Conservation (phyloP, 805 yeast genomes). For the Saccharomyces paradoxus region DNA sequence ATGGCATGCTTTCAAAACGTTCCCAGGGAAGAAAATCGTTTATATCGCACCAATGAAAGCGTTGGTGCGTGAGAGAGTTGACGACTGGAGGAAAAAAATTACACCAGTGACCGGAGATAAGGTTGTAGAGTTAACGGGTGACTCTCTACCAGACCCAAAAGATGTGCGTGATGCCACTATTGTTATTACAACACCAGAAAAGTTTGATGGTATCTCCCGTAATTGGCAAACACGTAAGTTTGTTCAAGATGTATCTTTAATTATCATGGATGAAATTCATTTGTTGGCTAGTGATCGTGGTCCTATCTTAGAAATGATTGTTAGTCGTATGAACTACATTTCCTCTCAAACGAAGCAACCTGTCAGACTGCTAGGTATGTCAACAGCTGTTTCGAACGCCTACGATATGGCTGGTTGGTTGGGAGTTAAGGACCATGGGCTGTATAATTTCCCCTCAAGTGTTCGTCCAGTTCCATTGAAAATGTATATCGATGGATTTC, state of each 20-base stretch:
- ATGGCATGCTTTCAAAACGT: slow-evolving; percentile 87
- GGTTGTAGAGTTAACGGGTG: slow-evolving; percentile 89
- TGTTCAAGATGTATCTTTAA: slow-evolving; percentile 71
- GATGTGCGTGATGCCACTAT: slow-evolving; percentile 80
- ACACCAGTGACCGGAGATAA: slow-evolving; percentile 86
- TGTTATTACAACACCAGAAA: slow-evolving; percentile 90
- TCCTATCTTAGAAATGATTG: slow-evolving; percentile 90
- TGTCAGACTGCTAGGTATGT: slow-evolving; percentile 82
- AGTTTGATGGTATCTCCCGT: slow-evolving; percentile 95
- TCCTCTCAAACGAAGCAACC: slow-evolving; percentile 69
- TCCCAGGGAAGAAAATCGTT: slow-evolving; percentile 77
- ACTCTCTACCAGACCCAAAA: slow-evolving; percentile 77
- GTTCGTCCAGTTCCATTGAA: slow-evolving; percentile 91
- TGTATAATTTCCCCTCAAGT: slow-evolving; percentile 86
- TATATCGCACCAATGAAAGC: slow-evolving; percentile 94
- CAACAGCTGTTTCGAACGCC: slow-evolving; percentile 89
- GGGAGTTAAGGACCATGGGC: slow-evolving; percentile 82
- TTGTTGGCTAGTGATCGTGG: slow-evolving; percentile 96
- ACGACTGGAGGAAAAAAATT: slow-evolving; percentile 70
- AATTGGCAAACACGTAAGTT: slow-evolving; percentile 80
- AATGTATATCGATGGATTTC: slow-evolving; percentile 81
- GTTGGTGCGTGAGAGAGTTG: slow-evolving; percentile 91
- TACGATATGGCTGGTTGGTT: slow-evolving; percentile 91
- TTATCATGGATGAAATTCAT: slow-evolving; percentile 95
- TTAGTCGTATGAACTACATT: slow-evolving; percentile 66